Evolutionary conservation across 805 yeast genomes (phyloP), one percentile per base, ranked within the genome.

Genomic region (Isabelozyma rhagii): DNA sequence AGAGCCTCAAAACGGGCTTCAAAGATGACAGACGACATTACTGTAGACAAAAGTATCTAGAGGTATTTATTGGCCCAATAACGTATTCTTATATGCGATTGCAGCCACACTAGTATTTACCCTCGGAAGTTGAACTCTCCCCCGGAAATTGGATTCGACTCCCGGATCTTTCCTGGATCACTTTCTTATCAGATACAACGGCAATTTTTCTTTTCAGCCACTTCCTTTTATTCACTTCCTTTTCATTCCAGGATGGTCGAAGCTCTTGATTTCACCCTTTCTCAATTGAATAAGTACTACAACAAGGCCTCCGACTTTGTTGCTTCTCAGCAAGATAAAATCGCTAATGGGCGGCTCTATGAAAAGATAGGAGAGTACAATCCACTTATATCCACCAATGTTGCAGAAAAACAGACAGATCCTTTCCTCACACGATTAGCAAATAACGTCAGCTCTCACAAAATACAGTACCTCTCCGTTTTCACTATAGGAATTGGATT

Each of bases 401-500:
- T 39, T 8, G 21, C 14, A 8, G 21, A 41, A 10, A 25, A 11
- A n/a, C 42, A 17, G 11, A 21, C 48, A 14, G 21, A 31, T 21
- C 27, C 45, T 9, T 17, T 47, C 5, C 21, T 39, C 6, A 28
- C 29, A 8, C 48, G 41, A 34, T 7, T 45, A 5, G 15, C 18
- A 6, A 28, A 41, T 27, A 47, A 48, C 15, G 15, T 53, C 4
- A 31, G 31, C n/a, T 25, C 17, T 11, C 47, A 53, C 15, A 50
- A 48, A 25, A n/a, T 45, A 10, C 21, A 40, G 43, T 49, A 44
- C 36, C n/a, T 54, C 6, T 42, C 66, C 1, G 44, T 66, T 1
- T 47, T 65, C 5, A 49, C 63, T 1, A 50, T 69, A 4, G 74
- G 71, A 18, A 48, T 67, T 6, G 72, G 71, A 1, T 39, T 53